Conservation (phyloP, 2,329 filamentous ascomycete species). For the Aureobasidium sp. region DNA sequence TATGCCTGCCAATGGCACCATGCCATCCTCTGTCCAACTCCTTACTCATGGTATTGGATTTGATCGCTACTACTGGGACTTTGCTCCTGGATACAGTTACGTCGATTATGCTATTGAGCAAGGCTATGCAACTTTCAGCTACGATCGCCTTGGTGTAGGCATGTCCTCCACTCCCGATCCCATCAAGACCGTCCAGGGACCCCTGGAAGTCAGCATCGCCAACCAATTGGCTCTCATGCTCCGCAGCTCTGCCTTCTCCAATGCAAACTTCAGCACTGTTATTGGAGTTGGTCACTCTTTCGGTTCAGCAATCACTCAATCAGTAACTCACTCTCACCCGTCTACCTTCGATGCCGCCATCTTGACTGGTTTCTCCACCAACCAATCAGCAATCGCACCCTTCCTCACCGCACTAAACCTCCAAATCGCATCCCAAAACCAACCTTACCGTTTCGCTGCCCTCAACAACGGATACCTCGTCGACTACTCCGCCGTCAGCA, state of each 20-base stretch:
- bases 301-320: constrained; percentile 35
- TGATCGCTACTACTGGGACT: constrained; percentile 29
- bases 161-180: constrained; percentile 31
- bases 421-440: constrained; percentile 21
- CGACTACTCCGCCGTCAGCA: constrained; percentile 16
- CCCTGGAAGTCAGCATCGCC: constrained; percentile 29
- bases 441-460: constrained; percentile 22
- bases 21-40: constrained; percentile 27
- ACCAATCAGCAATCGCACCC: constrained; percentile 17
- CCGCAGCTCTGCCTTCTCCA: constrained; percentile 21
- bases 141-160: constrained; percentile 35
- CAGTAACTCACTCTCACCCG: constrained; percentile 44
- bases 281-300: constrained; percentile 33
- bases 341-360: constrained; percentile 37
- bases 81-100: constrained; percentile 31
- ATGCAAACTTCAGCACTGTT: constrained; percentile 25
- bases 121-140: constrained; percentile 33
- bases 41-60: constrained; percentile 34
- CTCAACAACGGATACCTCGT: constrained; percentile 24
- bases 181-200: constrained; percentile 29
- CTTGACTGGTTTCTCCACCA: constrained; percentile 29
- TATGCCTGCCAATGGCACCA: constrained; percentile 16
- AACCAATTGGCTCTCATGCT: constrained; percentile 27
- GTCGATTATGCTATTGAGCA: constrained; percentile 30
- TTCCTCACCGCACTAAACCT: constrained; percentile 23